Evolutionary conservation across 1,284 basidiomycete genomes (phyloP).

Genomic region (Athelia sp.): DNA sequence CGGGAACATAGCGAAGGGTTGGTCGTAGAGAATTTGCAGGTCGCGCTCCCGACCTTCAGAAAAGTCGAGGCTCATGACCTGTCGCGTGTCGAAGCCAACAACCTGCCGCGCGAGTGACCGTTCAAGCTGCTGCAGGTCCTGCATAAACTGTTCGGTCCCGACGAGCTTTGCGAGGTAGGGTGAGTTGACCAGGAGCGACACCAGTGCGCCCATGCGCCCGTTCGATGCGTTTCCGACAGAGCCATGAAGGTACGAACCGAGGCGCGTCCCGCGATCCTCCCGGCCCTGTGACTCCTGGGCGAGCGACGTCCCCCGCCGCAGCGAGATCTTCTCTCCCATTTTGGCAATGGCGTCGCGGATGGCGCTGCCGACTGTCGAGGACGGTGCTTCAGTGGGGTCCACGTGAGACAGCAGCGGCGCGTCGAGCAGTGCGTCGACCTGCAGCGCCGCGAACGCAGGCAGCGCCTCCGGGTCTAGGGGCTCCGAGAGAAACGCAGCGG

Average conservation of each 20-base stretch:
- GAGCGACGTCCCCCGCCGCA: constrained; percentile 72
- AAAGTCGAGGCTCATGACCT: constrained; percentile 32
- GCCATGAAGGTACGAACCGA: constrained; percentile 81
- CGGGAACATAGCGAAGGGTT: constrained; percentile 77
- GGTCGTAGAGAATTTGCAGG: constrained; percentile 69
- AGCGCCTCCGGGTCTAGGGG: constrained; percentile 28
- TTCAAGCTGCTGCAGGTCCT: constrained; percentile 63
- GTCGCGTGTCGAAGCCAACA: constrained; percentile 78
- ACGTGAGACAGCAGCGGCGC: constrained; percentile 62
- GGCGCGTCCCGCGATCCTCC: constrained; percentile 45
- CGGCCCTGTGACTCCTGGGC: constrained; percentile 45
- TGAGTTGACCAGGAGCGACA: constrained; percentile 56
- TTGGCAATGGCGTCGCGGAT: constrained; percentile 81
- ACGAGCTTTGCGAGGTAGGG: constrained; percentile 39
- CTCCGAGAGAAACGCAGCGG: constrained; percentile 78
- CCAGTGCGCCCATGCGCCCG: constrained; percentile 70
- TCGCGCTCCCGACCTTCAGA: constrained; percentile 33
- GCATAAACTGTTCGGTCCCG: constrained; percentile 36
- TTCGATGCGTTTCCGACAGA: constrained; percentile 39
- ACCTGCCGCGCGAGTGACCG: constrained; percentile 82
- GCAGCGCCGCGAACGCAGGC: constrained; percentile 35
- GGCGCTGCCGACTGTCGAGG: constrained; percentile 63
- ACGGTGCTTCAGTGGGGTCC: constrained; percentile 28
- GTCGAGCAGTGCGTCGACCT: constrained; percentile 53
- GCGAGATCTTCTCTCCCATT: constrained; percentile 85